These are phyloP conservation scores for Geosmithia flava DNA, from an alignment of 2,329 filamentous ascomycete species.

Conservation along the genomic window DNA sequence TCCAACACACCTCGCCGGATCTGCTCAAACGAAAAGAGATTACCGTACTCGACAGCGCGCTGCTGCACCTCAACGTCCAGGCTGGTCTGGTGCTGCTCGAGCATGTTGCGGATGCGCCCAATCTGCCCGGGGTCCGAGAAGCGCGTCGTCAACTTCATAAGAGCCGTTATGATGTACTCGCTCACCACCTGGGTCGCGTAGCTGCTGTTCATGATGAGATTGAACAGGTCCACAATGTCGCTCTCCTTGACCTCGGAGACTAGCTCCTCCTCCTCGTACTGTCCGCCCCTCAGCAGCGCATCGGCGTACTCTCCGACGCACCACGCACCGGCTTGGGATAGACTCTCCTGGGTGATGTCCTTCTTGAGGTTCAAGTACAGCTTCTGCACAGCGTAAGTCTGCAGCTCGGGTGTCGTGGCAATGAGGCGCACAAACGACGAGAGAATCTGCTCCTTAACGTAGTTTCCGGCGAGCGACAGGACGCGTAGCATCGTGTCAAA, in stretches of 20 bases:
- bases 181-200: conserved; percentile 85
- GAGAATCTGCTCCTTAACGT: conserved; percentile 94
- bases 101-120: conserved; percentile 68
- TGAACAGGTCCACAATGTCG: conserved; percentile 88
- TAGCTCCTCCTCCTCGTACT: conserved; percentile 89
- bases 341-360: conserved; percentile 92
- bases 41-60: conserved; percentile 86
- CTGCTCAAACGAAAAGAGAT: conserved; percentile 83
- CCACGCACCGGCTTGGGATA: conserved; percentile 90
- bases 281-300: conserved; percentile 72
- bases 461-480: conserved; percentile 85
- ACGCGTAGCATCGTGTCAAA: conserved; percentile 96
- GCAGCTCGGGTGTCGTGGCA: conserved; percentile 84
- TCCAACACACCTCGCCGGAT: conserved; percentile 85
- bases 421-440: conserved; percentile 95
- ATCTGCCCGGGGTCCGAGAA: conserved; percentile 75
- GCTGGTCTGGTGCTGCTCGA: conserved; percentile 70
- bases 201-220: conserved; percentile 83
- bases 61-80: conserved; percentile 94
- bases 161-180: conserved; percentile 89
- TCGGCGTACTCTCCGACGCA: conserved; percentile 97
- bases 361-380: conserved; percentile 84
- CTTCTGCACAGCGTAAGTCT: conserved; percentile 95
- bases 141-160: conserved; percentile 89
- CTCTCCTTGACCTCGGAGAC: conserved; percentile 70